Evolutionary conservation across 2,329 filamentous ascomycete species (phyloP).

Genomic region (Dactylellina drechsleri): DNA sequence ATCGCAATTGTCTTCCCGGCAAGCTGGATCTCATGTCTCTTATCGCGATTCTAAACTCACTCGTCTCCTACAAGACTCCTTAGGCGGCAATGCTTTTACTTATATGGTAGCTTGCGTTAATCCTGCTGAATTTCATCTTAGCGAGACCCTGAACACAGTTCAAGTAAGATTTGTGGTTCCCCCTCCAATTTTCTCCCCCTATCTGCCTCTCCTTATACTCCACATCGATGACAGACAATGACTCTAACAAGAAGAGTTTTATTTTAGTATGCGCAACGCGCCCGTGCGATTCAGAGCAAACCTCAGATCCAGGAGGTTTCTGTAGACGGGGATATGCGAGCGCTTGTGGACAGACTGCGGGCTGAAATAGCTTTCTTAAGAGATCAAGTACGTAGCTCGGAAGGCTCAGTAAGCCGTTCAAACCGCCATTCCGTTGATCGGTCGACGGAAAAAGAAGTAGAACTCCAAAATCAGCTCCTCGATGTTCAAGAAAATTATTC

Average conservation of each 20-base stretch:
- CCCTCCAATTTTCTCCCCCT: too few species aligned
- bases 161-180: constrained; percentile 60
- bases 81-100: constrained; percentile 95
- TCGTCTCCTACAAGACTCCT: constrained; percentile 90
- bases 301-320: constrained; percentile 89
- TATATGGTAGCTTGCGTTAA: constrained; percentile 99
- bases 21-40: constrained; percentile 88
- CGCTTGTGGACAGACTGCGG: constrained; percentile 89
- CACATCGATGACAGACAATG: too few species aligned
- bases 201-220: too few species aligned
- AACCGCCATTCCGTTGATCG: constrained; percentile 67
- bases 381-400: constrained; percentile 89
- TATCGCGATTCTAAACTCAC: constrained; percentile 99
- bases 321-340: constrained; percentile 93
- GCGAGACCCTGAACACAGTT: constrained; percentile 96
- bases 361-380: constrained; percentile 92
- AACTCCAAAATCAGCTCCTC: constrained; percentile 91
- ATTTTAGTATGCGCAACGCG: constrained; percentile 91
- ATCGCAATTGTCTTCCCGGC: constrained; percentile 91
- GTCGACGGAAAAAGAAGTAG: constrained; percentile 82
- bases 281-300: constrained; percentile 95
- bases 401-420: constrained; percentile 74
- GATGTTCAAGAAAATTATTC: constrained; percentile 95
- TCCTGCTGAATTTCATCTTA: constrained; percentile 94
- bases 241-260: constrained; percentile 8